Evolutionary conservation across 1,284 basidiomycete genomes (phyloP).

Genomic region (Fistulinella staudtii): DNA sequence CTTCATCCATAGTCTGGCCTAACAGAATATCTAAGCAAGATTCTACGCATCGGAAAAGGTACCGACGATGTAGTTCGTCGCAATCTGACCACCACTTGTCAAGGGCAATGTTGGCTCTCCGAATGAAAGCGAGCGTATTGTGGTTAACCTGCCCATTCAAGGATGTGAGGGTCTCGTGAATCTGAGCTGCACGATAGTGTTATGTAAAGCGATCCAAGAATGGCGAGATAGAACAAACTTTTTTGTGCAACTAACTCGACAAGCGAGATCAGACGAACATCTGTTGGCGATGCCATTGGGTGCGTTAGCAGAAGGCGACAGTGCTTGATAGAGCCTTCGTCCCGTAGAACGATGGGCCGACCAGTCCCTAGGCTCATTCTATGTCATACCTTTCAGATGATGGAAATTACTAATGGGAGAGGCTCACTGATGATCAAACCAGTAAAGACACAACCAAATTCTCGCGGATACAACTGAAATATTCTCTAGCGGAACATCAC

Average conservation of each 20-base stretch:
- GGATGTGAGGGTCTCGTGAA: slow-evolving; percentile 83
- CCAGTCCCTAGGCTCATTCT: slow-evolving; percentile 91
- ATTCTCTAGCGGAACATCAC: slow-evolving; percentile 6
- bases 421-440: slow-evolving; percentile 86
- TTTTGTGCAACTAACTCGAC: slow-evolving; percentile 91
- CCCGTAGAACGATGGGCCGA: slow-evolving; percentile 82
- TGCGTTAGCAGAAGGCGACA: slow-evolving; percentile 79
- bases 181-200: slow-evolving; percentile 59
- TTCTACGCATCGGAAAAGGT: not conserved
- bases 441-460: slow-evolving; percentile 92
- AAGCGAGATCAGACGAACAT: slow-evolving; percentile 81
- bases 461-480: slow-evolving; percentile 79
- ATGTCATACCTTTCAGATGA: slow-evolving; percentile 19
- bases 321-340: slow-evolving; percentile 82
- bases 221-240: slow-evolving; percentile 44
- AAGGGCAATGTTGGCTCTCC: slow-evolving; percentile 77
- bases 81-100: slow-evolving; percentile 90
- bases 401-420: slow-evolving; percentile 7
- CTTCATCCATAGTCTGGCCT: slow-evolving; percentile 80
- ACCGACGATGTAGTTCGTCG: slow-evolving; percentile 72
- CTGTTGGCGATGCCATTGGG: slow-evolving; percentile 83
- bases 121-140: slow-evolving; percentile 80
- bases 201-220: slow-evolving; percentile 8
- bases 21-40: slow-evolving; percentile 9
- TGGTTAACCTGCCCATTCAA: slow-evolving; percentile 85